A percentile compares a stretch with the other conserved stretches of the same genome.
These are phyloP conservation scores for Euclidium syriacum DNA, from an alignment of 345 rosid species.

Conservation along the genomic window DNA sequence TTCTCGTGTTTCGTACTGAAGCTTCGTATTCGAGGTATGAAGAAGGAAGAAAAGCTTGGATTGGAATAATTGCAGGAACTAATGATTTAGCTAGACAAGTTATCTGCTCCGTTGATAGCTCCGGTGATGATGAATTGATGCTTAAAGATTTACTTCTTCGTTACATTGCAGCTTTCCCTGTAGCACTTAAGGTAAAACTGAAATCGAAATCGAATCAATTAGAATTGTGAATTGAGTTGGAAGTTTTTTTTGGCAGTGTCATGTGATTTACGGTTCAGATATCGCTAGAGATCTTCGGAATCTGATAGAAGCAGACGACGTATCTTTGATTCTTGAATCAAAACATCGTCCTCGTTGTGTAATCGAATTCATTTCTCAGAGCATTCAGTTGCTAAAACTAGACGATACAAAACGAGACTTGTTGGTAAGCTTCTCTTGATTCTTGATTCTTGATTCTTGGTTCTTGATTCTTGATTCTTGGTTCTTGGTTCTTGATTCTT, in stretches of 20 bases:
- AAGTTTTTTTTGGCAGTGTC: slow-evolving; percentile 53
- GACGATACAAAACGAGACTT: slow-evolving; percentile 53
- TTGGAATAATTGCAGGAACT: slow-evolving; percentile 59
- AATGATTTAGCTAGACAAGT: slow-evolving; percentile 71
- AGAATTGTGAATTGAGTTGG: slow-evolving; percentile 11
- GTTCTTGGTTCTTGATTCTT: neutral
- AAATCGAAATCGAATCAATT: neutral
- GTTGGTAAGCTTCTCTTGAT: slow-evolving; percentile 50
- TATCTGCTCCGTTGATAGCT: slow-evolving; percentile 41
- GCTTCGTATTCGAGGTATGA: slow-evolving; percentile 88
- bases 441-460: neutral
- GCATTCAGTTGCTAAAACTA: slow-evolving; percentile 51
- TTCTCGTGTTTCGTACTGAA: slow-evolving; percentile 85
- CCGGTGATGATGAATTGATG: slow-evolving; percentile 41
- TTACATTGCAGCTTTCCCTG: slow-evolving; percentile 78
- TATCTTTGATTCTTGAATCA: slow-evolving; percentile 58
- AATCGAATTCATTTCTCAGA: slow-evolving; percentile 74
- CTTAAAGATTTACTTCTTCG: slow-evolving; percentile 53
- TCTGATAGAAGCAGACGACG: slow-evolving; percentile 73
- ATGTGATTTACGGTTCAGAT: slow-evolving; percentile 72
- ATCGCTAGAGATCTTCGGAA: slow-evolving; percentile 51
- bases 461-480: slow-evolving; percentile 6
- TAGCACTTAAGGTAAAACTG: slow-evolving; percentile 65
- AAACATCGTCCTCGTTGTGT: slow-evolving; percentile 82
- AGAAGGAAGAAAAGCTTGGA: slow-evolving; percentile 84